Evolutionary conservation across 345 rosid genomes (phyloP).

Genomic region (Microcos paniculata): DNA sequence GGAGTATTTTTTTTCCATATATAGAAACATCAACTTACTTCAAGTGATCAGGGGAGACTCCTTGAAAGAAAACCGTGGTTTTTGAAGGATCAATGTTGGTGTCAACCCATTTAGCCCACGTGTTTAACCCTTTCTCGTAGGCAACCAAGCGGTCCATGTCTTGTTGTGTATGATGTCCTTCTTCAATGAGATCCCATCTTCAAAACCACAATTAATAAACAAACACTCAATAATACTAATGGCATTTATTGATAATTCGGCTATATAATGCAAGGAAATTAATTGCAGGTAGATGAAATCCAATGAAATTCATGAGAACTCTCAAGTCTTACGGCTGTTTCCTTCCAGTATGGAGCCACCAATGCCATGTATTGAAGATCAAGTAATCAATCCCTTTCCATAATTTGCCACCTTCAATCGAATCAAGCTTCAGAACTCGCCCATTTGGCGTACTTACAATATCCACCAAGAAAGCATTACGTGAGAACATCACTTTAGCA

Average conservation of each 20-base stretch:
- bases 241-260: no score
- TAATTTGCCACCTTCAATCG: conserved; percentile 43
- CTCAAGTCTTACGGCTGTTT: conserved; percentile 61
- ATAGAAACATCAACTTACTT: no score
- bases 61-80: conserved; percentile 67
- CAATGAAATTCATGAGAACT: background rate
- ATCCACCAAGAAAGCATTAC: conserved; percentile 82
- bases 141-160: conserved; percentile 68
- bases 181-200: conserved; percentile 64
- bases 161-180: conserved; percentile 23
- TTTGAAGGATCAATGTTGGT: conserved; percentile 38
- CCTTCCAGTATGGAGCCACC: conserved; percentile 83
- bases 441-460: conserved; percentile 33
- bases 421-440: conserved; percentile 50
- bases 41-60: conserved; percentile 71
- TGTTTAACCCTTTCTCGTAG: conserved; percentile 56
- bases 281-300: background rate
- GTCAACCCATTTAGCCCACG: conserved; percentile 76
- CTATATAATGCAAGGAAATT: background rate
- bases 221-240: no score
- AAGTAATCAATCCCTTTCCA: conserved; percentile 62
- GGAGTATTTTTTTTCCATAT: no score
- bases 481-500: conserved; percentile 40
- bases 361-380: conserved; percentile 87
- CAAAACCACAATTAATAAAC: background rate